Evolutionary conservation across 768 basidiomycete genomes (phyloP).

Genomic region (Terana coerulea): DNA sequence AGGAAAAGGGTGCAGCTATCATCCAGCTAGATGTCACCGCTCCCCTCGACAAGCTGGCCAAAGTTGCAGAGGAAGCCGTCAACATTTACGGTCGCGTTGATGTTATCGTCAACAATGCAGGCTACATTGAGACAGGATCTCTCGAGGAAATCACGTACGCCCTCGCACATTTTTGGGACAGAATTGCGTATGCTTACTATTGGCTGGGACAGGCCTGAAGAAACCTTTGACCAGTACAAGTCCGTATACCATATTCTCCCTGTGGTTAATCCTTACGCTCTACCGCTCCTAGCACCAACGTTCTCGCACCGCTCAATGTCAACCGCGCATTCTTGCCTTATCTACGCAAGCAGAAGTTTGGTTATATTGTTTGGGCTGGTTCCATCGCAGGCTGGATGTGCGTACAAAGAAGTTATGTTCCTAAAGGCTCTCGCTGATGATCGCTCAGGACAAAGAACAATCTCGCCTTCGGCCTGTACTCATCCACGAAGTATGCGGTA

Average conservation of each 20-base stretch:
- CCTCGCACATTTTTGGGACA: neutral
- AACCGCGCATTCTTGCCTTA: conserved; percentile 44
- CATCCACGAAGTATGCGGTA: conserved; percentile 37
- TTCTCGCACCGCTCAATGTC: conserved; percentile 44
- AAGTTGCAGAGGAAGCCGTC: conserved; percentile 33
- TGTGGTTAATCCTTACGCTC: neutral
- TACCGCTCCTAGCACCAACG: conserved; percentile 30
- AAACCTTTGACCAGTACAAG: conserved; percentile 27
- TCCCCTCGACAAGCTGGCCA: conserved; percentile 30
- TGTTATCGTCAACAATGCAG: conserved; percentile 46
- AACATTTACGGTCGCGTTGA: conserved; percentile 39
- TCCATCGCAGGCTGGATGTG: conserved; percentile 29
- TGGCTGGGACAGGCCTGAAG: conserved; percentile 22
- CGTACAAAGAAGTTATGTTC: neutral
- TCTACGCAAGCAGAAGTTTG: conserved; percentile 39
- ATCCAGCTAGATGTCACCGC: conserved; percentile 33
- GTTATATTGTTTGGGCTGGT: conserved; percentile 41
- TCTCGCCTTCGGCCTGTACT: conserved; percentile 30
- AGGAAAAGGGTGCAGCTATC: conserved; percentile 33
- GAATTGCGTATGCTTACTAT: neutral
- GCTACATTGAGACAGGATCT: conserved; percentile 24
- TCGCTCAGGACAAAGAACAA: conserved; percentile 23
- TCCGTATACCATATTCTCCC: conserved; percentile 4
- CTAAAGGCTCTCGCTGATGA: neutral
- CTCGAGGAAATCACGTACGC: conserved; percentile 27